Evolutionary conservation across 331 rosid genomes (phyloP).

Genomic region (Arachis monticola): DNA sequence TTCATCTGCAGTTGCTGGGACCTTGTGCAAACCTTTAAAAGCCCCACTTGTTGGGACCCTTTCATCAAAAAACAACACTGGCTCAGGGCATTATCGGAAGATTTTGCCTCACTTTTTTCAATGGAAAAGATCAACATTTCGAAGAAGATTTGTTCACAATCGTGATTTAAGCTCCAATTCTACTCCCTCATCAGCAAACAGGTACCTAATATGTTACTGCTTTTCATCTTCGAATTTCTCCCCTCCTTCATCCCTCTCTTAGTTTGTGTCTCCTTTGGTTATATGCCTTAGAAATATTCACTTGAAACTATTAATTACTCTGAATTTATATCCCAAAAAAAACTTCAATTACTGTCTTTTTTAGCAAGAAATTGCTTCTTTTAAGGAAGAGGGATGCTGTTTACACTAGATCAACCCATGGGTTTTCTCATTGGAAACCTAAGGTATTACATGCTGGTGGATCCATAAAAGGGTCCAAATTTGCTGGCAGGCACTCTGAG

Average conservation of each 20-base stretch:
- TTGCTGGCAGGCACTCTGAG: constrained; percentile 82
- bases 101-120: constrained; percentile 74
- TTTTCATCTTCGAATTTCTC: not conserved
- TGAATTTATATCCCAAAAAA: not conserved
- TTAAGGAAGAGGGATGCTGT: constrained; percentile 88
- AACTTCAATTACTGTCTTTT: constrained; percentile 34
- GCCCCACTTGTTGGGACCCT: constrained; percentile 91
- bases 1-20: constrained; percentile 59
- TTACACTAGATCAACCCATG: constrained; percentile 83
- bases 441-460: constrained; percentile 93
- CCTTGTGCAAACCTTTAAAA: constrained; percentile 54
- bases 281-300: constrained; percentile 40
- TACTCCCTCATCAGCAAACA: constrained; percentile 63
- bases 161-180: constrained; percentile 52
- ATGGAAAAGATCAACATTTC: constrained; percentile 79
- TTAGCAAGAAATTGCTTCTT: constrained; percentile 78
- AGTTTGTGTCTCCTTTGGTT: not conserved
- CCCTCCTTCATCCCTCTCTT: not conserved
- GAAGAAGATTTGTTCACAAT: constrained; percentile 57
- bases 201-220: constrained; percentile 51
- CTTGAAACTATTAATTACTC: constrained; percentile 35
- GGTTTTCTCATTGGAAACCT: constrained; percentile 86
- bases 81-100: constrained; percentile 53
- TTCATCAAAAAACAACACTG: constrained; percentile 47
- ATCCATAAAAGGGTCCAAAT: constrained; percentile 95